Conservation (phyloP, 164 flowering plant genomes). For the Dillenia suffruticosa region DNA sequence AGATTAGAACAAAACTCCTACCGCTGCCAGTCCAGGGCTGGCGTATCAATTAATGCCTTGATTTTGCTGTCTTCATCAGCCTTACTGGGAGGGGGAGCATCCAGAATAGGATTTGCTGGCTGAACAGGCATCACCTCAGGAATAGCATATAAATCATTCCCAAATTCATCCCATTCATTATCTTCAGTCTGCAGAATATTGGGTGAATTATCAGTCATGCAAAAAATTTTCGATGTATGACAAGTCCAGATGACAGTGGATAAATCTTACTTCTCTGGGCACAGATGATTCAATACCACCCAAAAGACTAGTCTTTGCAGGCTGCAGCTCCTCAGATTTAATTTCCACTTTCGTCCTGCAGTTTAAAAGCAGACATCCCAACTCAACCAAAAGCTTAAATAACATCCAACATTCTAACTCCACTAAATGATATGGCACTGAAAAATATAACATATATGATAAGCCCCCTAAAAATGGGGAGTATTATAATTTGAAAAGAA, state of each 20-base stretch:
- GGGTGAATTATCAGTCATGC: too few species aligned
- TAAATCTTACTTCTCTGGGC: slow-evolving; percentile 51
- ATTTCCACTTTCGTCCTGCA: slow-evolving; percentile 65
- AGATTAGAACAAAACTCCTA: slow-evolving; percentile 22
- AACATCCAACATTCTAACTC: neutral
- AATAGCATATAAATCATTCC: slow-evolving; percentile 82
- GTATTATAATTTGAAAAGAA: too few species aligned
- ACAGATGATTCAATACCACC: slow-evolving; percentile 42
- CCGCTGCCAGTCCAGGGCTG: slow-evolving; percentile 93
- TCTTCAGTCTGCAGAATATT: slow-evolving; percentile 56
- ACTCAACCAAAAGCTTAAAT: slow-evolving; percentile 4
- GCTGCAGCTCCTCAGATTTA: slow-evolving; percentile 39
- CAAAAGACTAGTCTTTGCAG: slow-evolving; percentile 34
- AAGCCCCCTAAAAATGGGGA: neutral
- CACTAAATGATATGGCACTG: neutral
- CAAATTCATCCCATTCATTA: slow-evolving; percentile 91
- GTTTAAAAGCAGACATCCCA: slow-evolving; percentile 10
- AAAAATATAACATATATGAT: neutral
- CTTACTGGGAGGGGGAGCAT: slow-evolving; percentile 54
- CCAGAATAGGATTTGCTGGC: slow-evolving; percentile 40
- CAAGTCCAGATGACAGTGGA: too few species aligned
- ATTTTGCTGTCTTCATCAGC: slow-evolving; percentile 94
- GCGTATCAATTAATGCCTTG: slow-evolving; percentile 77
- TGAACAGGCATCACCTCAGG: slow-evolving; percentile 62
- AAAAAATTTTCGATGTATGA: too few species aligned